Evolutionary conservation across 176 grass and related monocot genomes (phyloP).

Genomic region (Zizania latifolia): DNA sequence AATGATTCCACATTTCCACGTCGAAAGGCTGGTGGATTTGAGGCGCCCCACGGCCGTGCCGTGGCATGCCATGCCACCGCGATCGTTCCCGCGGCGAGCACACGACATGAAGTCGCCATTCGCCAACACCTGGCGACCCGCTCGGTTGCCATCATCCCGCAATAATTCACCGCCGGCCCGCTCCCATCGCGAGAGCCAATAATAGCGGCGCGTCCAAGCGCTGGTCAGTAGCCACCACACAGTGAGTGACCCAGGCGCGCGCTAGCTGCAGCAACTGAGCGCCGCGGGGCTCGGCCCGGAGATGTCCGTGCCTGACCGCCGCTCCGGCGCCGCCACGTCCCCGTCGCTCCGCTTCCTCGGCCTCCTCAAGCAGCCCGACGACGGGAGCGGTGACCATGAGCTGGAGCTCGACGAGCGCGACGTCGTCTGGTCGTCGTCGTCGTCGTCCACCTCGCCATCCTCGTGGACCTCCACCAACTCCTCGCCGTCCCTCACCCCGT

Average conservation of each 20-base stretch:
- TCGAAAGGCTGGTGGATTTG: neutral
- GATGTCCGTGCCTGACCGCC: slow-evolving; percentile 38
- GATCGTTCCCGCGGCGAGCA: no score
- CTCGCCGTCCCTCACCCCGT: slow-evolving; percentile 19
- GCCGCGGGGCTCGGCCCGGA: neutral
- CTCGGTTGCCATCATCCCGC: slow-evolving; percentile 41
- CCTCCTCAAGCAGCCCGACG: slow-evolving; percentile 55
- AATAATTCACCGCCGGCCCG: slow-evolving; percentile 51
- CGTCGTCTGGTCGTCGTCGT: slow-evolving; percentile 61
- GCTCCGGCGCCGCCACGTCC: slow-evolving; percentile 28
- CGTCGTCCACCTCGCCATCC: slow-evolving; percentile 8
- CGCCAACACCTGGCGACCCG: neutral
- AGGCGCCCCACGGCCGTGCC: neutral
- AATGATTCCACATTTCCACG: slow-evolving; percentile 5
- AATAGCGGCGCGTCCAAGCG: slow-evolving; percentile 28
- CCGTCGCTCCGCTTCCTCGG: slow-evolving; percentile 72
- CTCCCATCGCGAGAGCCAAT: slow-evolving; percentile 34
- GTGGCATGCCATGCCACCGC: neutral
- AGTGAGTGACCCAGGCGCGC: neutral
- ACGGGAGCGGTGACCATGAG: slow-evolving; percentile 2
- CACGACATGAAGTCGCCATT: slow-evolving; percentile 17
- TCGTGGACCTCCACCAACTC: slow-evolving; percentile 38
- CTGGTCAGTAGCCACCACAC: slow-evolving; percentile 15
- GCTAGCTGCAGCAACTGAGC: neutral
- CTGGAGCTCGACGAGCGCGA: slow-evolving; percentile 85